Base-by-base conservation (phyloP, 208 protist genomes). In the Herpetomonas samuelpessoai region DNA sequence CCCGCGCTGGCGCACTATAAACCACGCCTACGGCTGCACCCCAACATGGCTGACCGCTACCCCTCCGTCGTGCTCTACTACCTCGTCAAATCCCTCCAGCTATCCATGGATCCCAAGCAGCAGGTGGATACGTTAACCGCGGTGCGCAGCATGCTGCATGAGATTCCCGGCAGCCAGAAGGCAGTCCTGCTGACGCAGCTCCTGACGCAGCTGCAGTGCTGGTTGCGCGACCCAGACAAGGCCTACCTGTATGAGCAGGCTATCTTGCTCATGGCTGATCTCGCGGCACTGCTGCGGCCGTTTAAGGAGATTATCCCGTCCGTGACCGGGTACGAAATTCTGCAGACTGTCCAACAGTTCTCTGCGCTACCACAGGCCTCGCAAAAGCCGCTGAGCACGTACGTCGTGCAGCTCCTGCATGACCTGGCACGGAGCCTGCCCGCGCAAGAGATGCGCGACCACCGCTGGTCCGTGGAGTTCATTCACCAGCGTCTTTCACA, bases 391-490 rank as follows among this genome's bases (percentile, higher is more conserved):
- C 76, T 90, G 29, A 93, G 81, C 77, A 74, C 80, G 44, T 76
- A 79, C 58, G 86, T 96, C 3, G 86, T 96, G 29, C 80, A 96
- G 74, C 63, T 96, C 22, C 71, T 96, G 1, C 86, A 93, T 67
- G 82, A 79, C 38, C 77, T 96, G 0, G 89, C 86, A 2, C 74
- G 80, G 21, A 73, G 74, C 31, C 67, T 96, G 21, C 84, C 89
- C 2, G 74, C 83, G 21, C 83, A 91, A 53, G 84, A 96, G 60
- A 93, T 93, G 82, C 84, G 83, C n/a, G 76, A 91, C 65, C 77
- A 95, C 60, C 68, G 86, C 3, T 96, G 89, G 86, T 81, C 89
- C 25, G 76, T 93, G n/a, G 86, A 91, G 73, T 96, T 93, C 65
- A 91, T 93, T 65, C 86, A 96, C 57, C 86, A 96, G 69, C 82